Conservation (phyloP, 179 eudicot species). For the Pouteria campechiana region DNA sequence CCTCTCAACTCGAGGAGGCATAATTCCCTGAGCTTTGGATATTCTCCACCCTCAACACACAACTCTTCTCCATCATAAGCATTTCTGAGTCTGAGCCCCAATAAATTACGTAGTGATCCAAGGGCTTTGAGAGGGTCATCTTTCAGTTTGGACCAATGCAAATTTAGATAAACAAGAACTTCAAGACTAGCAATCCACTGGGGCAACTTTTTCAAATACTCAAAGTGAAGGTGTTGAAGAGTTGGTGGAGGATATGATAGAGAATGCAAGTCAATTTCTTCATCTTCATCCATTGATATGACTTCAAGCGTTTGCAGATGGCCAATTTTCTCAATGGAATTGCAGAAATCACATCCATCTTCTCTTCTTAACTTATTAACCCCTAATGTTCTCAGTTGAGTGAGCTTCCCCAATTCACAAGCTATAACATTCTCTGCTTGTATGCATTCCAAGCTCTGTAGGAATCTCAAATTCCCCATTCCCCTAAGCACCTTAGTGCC, state of each 20-base stretch:
- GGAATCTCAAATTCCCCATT: slow-evolving; percentile 3
- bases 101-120: slow-evolving; percentile 4
- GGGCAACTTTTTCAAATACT: slow-evolving; percentile 4
- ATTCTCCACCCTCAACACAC: not conserved
- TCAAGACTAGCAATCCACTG: slow-evolving; percentile 1
- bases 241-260: not conserved
- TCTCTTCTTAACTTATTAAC: slow-evolving; percentile 1
- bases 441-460: slow-evolving; percentile 1
- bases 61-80: slow-evolving; percentile 7
- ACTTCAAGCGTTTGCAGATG: not conserved
- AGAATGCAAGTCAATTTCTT: slow-evolving; percentile 4
- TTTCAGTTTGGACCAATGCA: slow-evolving; percentile 4
- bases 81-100: slow-evolving; percentile 5
- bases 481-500: slow-evolving; percentile 4
- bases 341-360: slow-evolving; percentile 5
- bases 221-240: slow-evolving; percentile 8
- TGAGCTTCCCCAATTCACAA: slow-evolving; percentile 6
- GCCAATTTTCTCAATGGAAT: slow-evolving; percentile 4
- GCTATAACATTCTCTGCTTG: not conserved
- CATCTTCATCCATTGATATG: not conserved
- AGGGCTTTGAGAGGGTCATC: slow-evolving; percentile 4
- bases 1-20: not conserved
- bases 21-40: slow-evolving; percentile 4
- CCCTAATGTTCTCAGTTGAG: slow-evolving; percentile 2
- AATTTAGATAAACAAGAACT: slow-evolving; percentile 2